These are phyloP conservation scores for Eucalyptus regnans DNA, from an alignment of 345 rosid species.

Conservation along the genomic window DNA sequence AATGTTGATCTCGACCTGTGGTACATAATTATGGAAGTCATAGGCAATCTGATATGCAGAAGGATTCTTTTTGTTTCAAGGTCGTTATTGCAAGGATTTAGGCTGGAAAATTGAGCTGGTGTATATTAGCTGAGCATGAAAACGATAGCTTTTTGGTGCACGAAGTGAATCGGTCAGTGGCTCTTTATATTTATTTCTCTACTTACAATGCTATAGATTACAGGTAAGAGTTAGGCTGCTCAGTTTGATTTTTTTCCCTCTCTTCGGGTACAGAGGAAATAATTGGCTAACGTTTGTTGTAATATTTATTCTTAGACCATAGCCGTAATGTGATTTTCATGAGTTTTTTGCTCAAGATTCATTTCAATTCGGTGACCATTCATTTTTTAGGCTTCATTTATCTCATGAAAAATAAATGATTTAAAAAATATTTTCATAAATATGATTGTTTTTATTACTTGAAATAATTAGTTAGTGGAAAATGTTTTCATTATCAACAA, in stretches of 20 bases:
- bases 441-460: accelerated
- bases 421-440: background rate
- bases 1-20: background rate
- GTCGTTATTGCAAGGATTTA: background rate
- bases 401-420: background rate
- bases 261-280: background rate
- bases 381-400: background rate
- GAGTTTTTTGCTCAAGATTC: background rate
- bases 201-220: background rate
- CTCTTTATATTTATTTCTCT: background rate
- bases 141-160: background rate
- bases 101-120: background rate
- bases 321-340: background rate
- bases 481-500: background rate
- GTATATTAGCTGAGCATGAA: background rate
- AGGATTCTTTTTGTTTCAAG: background rate
- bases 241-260: background rate
- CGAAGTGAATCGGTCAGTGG: background rate
- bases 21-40: background rate
- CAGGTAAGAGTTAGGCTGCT: background rate
- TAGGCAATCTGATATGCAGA: background rate
- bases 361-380: background rate
- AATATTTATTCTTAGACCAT: background rate
- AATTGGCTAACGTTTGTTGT: background rate
- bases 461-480: background rate